phyloP scores from a whole-genome alignment of 306 rosid genomes.

The Castanospermum australe region DNA sequence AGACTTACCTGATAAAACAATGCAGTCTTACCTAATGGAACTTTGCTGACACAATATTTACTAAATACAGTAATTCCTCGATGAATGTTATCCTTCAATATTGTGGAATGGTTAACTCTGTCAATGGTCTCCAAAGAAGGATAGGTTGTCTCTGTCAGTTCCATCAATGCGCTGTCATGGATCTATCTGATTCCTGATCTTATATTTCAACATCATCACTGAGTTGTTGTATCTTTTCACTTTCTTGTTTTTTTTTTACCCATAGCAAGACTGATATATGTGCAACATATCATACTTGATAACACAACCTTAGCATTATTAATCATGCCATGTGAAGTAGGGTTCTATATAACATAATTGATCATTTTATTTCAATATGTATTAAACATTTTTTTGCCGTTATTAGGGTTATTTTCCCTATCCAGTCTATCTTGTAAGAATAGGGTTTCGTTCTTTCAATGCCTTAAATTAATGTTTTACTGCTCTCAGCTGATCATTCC shows the following conservation, averaged over 20 bases:
- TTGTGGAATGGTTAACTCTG: neutral
- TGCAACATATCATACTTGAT: neutral
- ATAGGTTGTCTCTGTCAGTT: neutral
- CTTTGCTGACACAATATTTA: neutral
- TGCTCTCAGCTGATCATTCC: neutral
- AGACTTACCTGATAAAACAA: neutral
- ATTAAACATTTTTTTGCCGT: neutral
- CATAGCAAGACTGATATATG: neutral
- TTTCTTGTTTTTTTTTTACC: neutral
- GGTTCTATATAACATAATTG: neutral
- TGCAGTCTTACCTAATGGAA: neutral
- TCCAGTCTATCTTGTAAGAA: neutral
- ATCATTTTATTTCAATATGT: constrained; percentile 10
- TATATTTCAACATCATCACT: constrained; percentile 9
- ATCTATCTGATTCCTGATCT: neutral
- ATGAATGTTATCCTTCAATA: neutral
- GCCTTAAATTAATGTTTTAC: constrained; percentile 19
- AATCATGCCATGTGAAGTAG: neutral
- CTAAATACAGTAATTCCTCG: neutral
- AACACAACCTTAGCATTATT: neutral
- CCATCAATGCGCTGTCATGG: neutral
- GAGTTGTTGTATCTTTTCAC: constrained; percentile 12
- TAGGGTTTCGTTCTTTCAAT: constrained; percentile 3
- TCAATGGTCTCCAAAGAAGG: neutral
- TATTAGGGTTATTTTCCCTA: neutral